Percentiles rank a stretch among this genome's conserved stretches.
Evolutionary conservation across 306 rosid genomes (phyloP).

Genomic region (Trifolium repens): DNA sequence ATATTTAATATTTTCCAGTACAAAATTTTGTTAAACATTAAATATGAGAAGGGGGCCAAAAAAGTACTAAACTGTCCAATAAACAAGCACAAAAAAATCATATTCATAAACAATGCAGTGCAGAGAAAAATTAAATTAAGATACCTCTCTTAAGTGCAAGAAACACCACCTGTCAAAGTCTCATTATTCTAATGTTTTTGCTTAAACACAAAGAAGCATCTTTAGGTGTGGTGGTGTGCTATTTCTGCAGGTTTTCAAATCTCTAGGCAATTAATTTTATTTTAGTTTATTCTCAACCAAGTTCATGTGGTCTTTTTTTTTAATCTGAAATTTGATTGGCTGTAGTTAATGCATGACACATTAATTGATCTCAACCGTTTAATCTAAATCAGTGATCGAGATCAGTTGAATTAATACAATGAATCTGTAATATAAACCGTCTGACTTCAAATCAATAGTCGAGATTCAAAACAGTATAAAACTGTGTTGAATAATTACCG

Average conservation of each 20-base stretch:
- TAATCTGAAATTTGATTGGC: too few relatives aligned
- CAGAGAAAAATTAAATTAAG: slow-evolving; percentile 33
- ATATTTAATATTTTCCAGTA: slow-evolving; percentile 12
- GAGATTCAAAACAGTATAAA: too few relatives aligned
- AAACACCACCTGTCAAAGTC: slow-evolving; percentile 43
- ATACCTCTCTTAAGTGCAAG: slow-evolving; percentile 40
- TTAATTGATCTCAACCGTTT: too few relatives aligned
- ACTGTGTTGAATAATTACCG: too few relatives aligned
- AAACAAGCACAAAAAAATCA: slow-evolving; percentile 37
- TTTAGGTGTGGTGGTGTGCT: slow-evolving; percentile 47
- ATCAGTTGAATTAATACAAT: too few relatives aligned
- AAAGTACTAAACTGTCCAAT: slow-evolving; percentile 33
- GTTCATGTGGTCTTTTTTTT: neutral
- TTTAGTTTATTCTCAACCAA: slow-evolving; percentile 39
- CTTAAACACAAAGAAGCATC: slow-evolving; percentile 55
- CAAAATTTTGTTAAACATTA: neutral
- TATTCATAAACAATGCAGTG: slow-evolving; percentile 36
- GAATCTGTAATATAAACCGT: too few relatives aligned
- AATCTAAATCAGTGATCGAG: too few relatives aligned
- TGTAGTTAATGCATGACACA: too few relatives aligned
- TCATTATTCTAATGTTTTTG: slow-evolving; percentile 46
- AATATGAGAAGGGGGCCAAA: slow-evolving; percentile 7
- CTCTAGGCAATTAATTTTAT: slow-evolving; percentile 53
- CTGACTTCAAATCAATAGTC: too few relatives aligned
- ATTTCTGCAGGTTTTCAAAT: slow-evolving; percentile 49